Evolutionary conservation across 768 basidiomycete species (phyloP).

Genomic region (Lactifluus volemus): DNA sequence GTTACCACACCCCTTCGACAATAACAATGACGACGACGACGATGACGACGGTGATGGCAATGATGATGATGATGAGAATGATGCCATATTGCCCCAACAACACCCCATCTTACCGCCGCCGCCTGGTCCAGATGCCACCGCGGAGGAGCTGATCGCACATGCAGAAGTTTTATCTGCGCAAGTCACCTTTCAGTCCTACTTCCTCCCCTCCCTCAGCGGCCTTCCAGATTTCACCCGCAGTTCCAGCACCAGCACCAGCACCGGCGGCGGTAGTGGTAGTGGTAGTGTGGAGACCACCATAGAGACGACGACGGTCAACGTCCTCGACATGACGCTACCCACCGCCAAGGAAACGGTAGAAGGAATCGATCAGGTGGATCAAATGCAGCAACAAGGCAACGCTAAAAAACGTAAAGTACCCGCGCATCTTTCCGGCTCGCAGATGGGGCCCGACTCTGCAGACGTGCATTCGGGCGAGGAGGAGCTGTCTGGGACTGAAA

Average conservation of each 20-base stretch:
- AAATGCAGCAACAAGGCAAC: constrained; percentile 68
- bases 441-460: constrained; percentile 34
- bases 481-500: constrained; percentile 28
- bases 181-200: constrained; percentile 55
- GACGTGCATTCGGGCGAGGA: constrained; percentile 35
- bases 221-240: constrained; percentile 35
- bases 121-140: constrained; percentile 38
- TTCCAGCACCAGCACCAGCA: constrained; percentile 12
- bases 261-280: too few relatives aligned
- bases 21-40: too few relatives aligned
- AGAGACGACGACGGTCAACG: constrained; percentile 21
- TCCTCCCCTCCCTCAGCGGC: constrained; percentile 47
- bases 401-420: constrained; percentile 88
- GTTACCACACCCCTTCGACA: too few relatives aligned
- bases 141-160: constrained; percentile 51
- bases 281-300: neutral
- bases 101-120: constrained; percentile 23
- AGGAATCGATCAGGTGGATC: constrained; percentile 59
- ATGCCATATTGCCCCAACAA: constrained; percentile 19
- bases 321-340: constrained; percentile 17
- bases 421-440: constrained; percentile 40
- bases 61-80: neutral
- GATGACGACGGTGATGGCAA: too few relatives aligned
- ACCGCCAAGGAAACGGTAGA: constrained; percentile 41
- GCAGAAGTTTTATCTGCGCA: constrained; percentile 49